Conservation (phyloP, 495 filamentous ascomycete genomes). For the Pyronema omphalodes region DNA sequence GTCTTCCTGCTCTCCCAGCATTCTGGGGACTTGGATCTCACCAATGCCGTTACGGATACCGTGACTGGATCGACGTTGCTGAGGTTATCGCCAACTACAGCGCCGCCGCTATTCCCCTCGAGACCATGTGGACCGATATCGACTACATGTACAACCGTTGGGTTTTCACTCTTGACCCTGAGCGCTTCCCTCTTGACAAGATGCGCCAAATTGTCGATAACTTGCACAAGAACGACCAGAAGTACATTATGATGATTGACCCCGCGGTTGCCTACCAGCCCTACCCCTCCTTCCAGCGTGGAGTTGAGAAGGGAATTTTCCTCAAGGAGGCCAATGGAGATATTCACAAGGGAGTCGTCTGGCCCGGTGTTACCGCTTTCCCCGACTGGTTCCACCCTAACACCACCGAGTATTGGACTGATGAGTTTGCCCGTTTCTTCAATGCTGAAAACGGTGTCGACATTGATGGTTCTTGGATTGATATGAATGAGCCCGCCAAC, state of each 20-base stretch:
- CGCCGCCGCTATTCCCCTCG: slow-evolving; percentile 54
- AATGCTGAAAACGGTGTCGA: slow-evolving; percentile 44
- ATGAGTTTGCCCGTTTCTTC: slow-evolving; percentile 56
- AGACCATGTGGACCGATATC: slow-evolving; percentile 85
- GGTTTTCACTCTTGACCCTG: slow-evolving; percentile 58
- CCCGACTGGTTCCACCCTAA: slow-evolving; percentile 64
- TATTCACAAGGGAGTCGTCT: slow-evolving; percentile 61
- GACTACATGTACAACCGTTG: slow-evolving; percentile 45
- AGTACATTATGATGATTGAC: slow-evolving; percentile 79
- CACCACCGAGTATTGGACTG: slow-evolving; percentile 53
- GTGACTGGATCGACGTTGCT: slow-evolving; percentile 57
- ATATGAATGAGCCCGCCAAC: slow-evolving; percentile 61
- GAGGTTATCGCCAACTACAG: slow-evolving; percentile 70
- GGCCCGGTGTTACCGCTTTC: slow-evolving; percentile 65
- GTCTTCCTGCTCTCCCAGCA: slow-evolving; percentile 56
- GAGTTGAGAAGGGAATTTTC: slow-evolving; percentile 43
- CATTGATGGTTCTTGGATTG: slow-evolving; percentile 78
- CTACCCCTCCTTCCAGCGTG: slow-evolving; percentile 47
- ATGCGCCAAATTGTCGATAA: slow-evolving; percentile 52
- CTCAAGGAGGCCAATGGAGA: slow-evolving; percentile 45
- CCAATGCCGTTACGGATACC: slow-evolving; percentile 67
- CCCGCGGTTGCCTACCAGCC: slow-evolving; percentile 55
- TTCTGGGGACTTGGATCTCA: slow-evolving; percentile 79
- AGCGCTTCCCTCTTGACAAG: slow-evolving; percentile 47
- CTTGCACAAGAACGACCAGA: slow-evolving; percentile 54